These are phyloP conservation scores for Epicoccum nigrum DNA, from an alignment of 2,329 filamentous ascomycete species.

Conservation along the genomic window DNA sequence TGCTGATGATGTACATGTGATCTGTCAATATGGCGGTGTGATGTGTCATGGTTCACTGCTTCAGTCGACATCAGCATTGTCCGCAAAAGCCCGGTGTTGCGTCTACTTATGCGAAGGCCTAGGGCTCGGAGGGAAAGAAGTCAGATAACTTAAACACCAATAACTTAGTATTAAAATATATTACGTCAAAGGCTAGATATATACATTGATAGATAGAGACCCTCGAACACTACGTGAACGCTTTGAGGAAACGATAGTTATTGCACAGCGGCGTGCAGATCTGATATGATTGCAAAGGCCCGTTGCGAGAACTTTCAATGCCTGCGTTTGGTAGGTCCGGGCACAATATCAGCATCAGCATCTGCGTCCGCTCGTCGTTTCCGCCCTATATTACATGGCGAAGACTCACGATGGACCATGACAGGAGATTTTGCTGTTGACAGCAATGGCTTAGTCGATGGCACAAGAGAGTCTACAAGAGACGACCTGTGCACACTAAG, in stretches of 20 bases:
- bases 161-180: too few relatives aligned
- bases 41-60: not conserved
- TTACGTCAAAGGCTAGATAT: too few relatives aligned
- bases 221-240: too few relatives aligned
- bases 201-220: not conserved
- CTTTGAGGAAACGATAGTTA: too few relatives aligned
- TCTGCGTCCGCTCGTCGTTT: not conserved
- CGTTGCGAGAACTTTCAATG: too few relatives aligned
- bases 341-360: not conserved
- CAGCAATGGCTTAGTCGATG: not conserved
- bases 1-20: slow-evolving; percentile 3
- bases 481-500: not conserved
- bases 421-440: not conserved
- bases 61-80: not conserved
- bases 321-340: too few relatives aligned
- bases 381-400: not conserved
- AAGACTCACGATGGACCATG: not conserved
- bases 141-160: too few relatives aligned
- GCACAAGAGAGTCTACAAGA: not conserved
- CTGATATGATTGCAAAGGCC: too few relatives aligned
- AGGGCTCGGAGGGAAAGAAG: too few relatives aligned
- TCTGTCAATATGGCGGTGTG: not conserved
- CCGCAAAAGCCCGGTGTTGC: too few relatives aligned
- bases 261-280: too few relatives aligned
- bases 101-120: too few relatives aligned